phyloP scores from a whole-genome alignment of 306 rosid species.

The Vachellia collinsii region DNA sequence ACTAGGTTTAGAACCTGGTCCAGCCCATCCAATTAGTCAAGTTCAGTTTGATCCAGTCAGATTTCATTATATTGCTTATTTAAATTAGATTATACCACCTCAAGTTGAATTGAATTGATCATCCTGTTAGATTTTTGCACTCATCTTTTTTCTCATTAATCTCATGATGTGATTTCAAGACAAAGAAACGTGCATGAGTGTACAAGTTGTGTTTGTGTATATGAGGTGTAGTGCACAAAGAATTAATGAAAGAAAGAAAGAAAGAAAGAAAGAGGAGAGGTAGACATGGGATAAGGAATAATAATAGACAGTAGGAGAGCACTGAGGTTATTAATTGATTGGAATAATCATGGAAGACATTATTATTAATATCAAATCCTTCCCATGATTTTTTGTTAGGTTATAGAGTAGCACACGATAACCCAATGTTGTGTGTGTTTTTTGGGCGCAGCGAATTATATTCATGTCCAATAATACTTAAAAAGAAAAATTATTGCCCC shows the following conservation, averaged over 20 bases:
- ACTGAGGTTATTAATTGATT: neutral
- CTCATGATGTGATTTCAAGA: too few relatives aligned
- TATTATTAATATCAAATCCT: constrained; percentile 8
- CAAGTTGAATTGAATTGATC: too few relatives aligned
- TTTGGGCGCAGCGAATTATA: constrained; percentile 9
- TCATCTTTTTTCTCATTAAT: too few relatives aligned
- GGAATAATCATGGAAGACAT: neutral
- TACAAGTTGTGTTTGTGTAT: neutral
- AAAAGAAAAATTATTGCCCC: too few relatives aligned
- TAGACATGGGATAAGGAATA: neutral
- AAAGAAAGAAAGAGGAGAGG: neutral
- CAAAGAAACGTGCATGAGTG: neutral
- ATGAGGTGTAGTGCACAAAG: neutral
- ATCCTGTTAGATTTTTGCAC: too few relatives aligned
- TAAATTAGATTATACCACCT: too few relatives aligned
- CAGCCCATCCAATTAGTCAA: too few relatives aligned
- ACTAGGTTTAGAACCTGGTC: too few relatives aligned
- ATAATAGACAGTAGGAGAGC: constrained; percentile 3
- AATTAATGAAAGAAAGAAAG: neutral
- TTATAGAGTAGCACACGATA: constrained; percentile 29
- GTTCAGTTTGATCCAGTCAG: too few relatives aligned
- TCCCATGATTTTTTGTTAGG: constrained; percentile 37
- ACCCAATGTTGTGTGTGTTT: constrained; percentile 27
- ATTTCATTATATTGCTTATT: too few relatives aligned
- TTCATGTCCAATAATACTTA: neutral